Percentiles rank a stretch among this genome's conserved stretches.
Evolutionary conservation across 345 rosid species (phyloP).

Genomic region (Bruguiera sexangula): DNA sequence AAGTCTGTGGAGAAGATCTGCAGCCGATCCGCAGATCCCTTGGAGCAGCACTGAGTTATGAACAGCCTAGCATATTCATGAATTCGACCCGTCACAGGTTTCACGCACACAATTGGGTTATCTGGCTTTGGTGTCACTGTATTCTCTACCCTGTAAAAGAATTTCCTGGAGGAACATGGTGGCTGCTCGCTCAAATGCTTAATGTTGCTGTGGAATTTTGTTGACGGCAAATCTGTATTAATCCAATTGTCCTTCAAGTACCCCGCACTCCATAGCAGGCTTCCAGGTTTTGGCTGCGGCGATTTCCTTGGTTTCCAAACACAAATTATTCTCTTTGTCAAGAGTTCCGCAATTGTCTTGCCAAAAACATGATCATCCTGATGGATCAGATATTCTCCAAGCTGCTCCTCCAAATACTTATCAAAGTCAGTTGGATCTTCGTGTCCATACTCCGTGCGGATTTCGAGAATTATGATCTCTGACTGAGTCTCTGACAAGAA

Average conservation of each 20-base stretch:
- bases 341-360: constrained; percentile 57
- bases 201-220: constrained; percentile 77
- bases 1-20: constrained; percentile 90
- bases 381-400: constrained; percentile 63
- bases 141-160: constrained; percentile 83
- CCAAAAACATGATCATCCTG: constrained; percentile 64
- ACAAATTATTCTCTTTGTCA: constrained; percentile 76
- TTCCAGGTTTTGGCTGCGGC: constrained; percentile 57
- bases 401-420: constrained; percentile 52
- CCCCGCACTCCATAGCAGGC: constrained; percentile 64
- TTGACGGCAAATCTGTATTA: constrained; percentile 82
- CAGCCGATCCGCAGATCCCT: constrained; percentile 54
- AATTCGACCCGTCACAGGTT: constrained; percentile 63
- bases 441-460: constrained; percentile 86
- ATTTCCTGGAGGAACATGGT: constrained; percentile 45
- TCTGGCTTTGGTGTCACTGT: constrained; percentile 77
- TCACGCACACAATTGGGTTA: constrained; percentile 77
- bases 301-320: constrained; percentile 82
- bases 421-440: constrained; percentile 74
- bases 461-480: constrained; percentile 75
- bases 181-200: constrained; percentile 65
- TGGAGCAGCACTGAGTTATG: constrained; percentile 52
- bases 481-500: constrained; percentile 68
- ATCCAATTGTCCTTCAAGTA: constrained; percentile 80
- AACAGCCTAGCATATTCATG: constrained; percentile 74